Percentiles rank a stretch among this genome's conserved stretches.
Evolutionary conservation across 2,329 filamentous ascomycete genomes (phyloP).

Genomic region (Arthrocladium fulminans): DNA sequence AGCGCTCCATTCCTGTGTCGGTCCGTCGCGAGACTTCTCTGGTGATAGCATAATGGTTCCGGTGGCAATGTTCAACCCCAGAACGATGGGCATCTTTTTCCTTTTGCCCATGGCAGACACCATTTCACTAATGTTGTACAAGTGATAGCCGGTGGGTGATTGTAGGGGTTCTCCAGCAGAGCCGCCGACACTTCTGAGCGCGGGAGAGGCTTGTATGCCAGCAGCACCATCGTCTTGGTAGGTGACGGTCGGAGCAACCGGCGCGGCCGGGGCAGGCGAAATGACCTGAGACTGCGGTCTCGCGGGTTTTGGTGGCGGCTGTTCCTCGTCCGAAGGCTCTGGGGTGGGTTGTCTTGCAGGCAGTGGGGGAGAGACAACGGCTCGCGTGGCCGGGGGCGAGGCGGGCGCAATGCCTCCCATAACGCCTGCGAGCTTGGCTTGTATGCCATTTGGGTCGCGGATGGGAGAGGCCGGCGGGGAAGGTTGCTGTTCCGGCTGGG

Average conservation of each 20-base stretch:
- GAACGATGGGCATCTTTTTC: conserved; percentile 95
- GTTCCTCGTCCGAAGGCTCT: conserved; percentile 57
- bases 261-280: conserved; percentile 35
- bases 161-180: conserved; percentile 32
- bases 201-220: conserved; percentile 46
- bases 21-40: conserved; percentile 72
- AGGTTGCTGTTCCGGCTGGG: conserved; percentile 21
- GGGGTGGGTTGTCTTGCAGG: conserved; percentile 50
- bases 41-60: conserved; percentile 86
- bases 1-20: conserved; percentile 84
- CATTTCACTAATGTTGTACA: conserved; percentile 98
- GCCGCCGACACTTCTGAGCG: conserved; percentile 42
- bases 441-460: conserved; percentile 35
- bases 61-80: conserved; percentile 85
- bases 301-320: conserved; percentile 53
- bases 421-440: conserved; percentile 48
- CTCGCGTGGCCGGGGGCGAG: conserved; percentile 25
- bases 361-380: conserved; percentile 31
- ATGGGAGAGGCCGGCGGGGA: conserved; percentile 27
- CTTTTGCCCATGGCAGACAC: conserved; percentile 92
- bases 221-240: conserved; percentile 30
- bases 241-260: conserved; percentile 26
- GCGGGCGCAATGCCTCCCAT: conserved; percentile 29
- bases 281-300: conserved; percentile 48
- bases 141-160: conserved; percentile 73